A percentile compares a stretch with the other conserved stretches of the same genome.
Evolutionary conservation across 768 basidiomycete species (phyloP).

Genomic region (Pulveroboletus ravenelii): DNA sequence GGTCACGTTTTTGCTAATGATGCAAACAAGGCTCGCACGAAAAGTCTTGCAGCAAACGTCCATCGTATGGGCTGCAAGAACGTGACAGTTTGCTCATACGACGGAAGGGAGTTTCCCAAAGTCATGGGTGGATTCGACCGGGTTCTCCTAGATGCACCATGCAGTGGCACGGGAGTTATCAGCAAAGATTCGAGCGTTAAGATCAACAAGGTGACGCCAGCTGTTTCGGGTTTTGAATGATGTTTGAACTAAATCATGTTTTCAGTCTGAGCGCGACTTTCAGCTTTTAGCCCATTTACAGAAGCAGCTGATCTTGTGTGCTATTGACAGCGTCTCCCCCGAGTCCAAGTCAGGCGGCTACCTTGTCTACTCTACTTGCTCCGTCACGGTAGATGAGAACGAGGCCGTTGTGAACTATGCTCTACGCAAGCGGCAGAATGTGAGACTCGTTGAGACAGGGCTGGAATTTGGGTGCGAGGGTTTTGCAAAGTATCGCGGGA

Average conservation of each 20-base stretch:
- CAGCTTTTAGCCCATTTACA: slow-evolving; percentile 94
- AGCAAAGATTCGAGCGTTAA: slow-evolving; percentile 97
- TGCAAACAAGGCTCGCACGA: slow-evolving; percentile 88
- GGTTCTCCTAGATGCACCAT: slow-evolving; percentile 95
- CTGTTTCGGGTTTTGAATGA: background rate
- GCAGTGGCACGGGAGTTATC: slow-evolving; percentile 97
- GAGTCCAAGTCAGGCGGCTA: slow-evolving; percentile 89
- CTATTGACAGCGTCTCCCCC: slow-evolving; percentile 91
- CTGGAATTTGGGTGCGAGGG: slow-evolving; percentile 92
- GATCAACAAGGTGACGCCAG: slow-evolving; percentile 78
- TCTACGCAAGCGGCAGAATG: slow-evolving; percentile 88
- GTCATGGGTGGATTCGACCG: slow-evolving; percentile 99
- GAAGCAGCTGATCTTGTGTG: slow-evolving; percentile 96
- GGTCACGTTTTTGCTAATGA: slow-evolving; percentile 99
- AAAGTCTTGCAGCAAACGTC: slow-evolving; percentile 94
- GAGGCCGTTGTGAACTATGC: slow-evolving; percentile 98
- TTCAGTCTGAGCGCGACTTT: slow-evolving; percentile 91
- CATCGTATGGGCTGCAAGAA: slow-evolving; percentile 98
- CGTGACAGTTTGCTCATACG: slow-evolving; percentile 94
- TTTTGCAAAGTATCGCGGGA: slow-evolving; percentile 86
- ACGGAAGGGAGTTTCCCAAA: slow-evolving; percentile 96
- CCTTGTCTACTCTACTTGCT: slow-evolving; percentile 97
- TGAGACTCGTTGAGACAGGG: slow-evolving; percentile 87
- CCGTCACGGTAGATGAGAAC: slow-evolving; percentile 97
- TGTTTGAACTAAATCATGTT: slow-evolving; percentile 2